These are phyloP conservation scores for Avena sativa DNA, from an alignment of 176 grass and related monocot genomes.

Conservation along the genomic window DNA sequence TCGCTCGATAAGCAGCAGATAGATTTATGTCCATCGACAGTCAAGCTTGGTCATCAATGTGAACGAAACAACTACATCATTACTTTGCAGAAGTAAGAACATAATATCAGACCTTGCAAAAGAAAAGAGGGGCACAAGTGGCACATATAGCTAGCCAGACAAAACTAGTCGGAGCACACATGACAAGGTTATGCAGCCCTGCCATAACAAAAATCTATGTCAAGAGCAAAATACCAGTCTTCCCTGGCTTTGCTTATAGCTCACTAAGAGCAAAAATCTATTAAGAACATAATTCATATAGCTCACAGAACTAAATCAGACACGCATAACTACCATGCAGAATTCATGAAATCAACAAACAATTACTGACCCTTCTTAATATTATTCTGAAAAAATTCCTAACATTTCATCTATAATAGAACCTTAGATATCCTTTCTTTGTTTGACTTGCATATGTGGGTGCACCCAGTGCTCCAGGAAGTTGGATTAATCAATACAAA, in stretches of 20 bases:
- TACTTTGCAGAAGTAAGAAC: conserved; percentile 7
- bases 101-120: background rate
- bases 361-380: background rate
- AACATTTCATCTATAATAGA: background rate
- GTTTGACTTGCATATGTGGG: background rate
- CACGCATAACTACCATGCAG: background rate
- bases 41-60: background rate
- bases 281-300: background rate
- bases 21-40: background rate
- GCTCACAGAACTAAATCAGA: background rate
- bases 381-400: too few relatives aligned
- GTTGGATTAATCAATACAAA: background rate
- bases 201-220: background rate
- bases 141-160: conserved; percentile 2
- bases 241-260: conserved; percentile 1
- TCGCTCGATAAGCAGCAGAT: background rate
- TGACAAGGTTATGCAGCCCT: background rate
- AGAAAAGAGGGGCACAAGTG: background rate
- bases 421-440: background rate
- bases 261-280: background rate
- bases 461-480: background rate
- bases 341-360: conserved; percentile 2
- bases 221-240: background rate
- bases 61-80: conserved; percentile 7
- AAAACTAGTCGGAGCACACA: background rate